Percentiles rank a stretch among this genome's conserved stretches.
phyloP scores from a whole-genome alignment of 768 basidiomycete genomes.

The Agrocybe praecox region DNA sequence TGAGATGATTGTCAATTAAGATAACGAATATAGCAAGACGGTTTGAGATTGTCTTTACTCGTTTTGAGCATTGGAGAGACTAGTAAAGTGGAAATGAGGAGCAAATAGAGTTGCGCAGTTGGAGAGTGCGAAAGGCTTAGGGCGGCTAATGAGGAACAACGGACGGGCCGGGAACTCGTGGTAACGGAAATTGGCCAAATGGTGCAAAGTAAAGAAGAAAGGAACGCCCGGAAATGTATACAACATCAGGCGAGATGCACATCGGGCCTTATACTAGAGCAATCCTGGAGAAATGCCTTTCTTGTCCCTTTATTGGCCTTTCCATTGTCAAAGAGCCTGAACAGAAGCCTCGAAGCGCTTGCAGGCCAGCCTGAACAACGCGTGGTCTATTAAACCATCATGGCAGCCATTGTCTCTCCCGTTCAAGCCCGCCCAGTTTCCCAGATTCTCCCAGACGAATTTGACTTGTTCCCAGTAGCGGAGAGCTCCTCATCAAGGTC shows the following conservation, averaged over 20 bases:
- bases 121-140: not conserved
- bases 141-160: not conserved
- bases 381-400: slow-evolving; percentile 5
- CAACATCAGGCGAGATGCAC: not conserved
- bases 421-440: slow-evolving; percentile 6
- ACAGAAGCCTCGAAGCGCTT: slow-evolving; percentile 15
- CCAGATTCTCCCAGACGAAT: slow-evolving; percentile 4
- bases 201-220: slow-evolving; percentile 15
- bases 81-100: not conserved
- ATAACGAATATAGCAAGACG: not conserved
- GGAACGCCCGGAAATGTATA: slow-evolving; percentile 1
- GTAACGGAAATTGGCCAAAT: slow-evolving; percentile 1
- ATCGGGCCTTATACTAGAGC: not conserved
- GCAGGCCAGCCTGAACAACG: slow-evolving; percentile 8
- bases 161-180: slow-evolving; percentile 13
- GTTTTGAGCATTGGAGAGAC: not conserved
- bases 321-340: slow-evolving; percentile 15
- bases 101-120: not conserved
- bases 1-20: not conserved
- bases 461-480: slow-evolving; percentile 6
- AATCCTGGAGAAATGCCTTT: not conserved
- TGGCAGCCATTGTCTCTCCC: slow-evolving; percentile 10
- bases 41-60: not conserved
- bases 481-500: slow-evolving; percentile 1
- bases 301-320: slow-evolving; percentile 5